Evolutionary conservation across 2,329 filamentous ascomycete species (phyloP).

Genomic region (Venturia asperata): DNA sequence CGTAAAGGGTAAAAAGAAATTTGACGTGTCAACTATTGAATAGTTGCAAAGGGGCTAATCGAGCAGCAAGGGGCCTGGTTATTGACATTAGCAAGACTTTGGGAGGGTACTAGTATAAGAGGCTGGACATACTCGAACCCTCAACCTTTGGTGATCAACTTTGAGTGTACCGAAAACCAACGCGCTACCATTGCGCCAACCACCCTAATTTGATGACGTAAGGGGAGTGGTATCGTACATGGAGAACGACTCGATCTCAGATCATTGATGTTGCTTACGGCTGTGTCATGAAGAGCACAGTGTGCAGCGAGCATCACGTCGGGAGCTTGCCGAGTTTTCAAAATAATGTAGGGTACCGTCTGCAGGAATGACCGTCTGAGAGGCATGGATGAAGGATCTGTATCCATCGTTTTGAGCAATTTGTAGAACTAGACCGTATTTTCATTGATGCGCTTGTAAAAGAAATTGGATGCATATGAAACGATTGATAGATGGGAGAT

Average conservation of each 20-base stretch:
- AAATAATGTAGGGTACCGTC: too few species aligned
- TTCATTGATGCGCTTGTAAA: neutral
- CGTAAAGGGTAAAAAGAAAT: neutral
- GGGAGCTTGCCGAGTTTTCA: too few species aligned
- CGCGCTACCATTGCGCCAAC: conserved; percentile 16
- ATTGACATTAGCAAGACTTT: neutral
- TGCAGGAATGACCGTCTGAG: too few species aligned
- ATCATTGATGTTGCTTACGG: too few species aligned
- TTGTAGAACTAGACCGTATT: neutral
- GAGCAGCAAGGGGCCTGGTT: conserved; percentile 7
- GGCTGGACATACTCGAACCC: conserved; percentile 2
- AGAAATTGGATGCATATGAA: neutral
- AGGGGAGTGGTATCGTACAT: too few species aligned
- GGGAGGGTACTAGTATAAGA: too few species aligned
- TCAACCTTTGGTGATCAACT: conserved; percentile 15
- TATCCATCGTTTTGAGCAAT: neutral
- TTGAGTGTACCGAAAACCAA: neutral
- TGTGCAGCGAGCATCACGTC: too few species aligned
- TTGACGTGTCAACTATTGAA: neutral
- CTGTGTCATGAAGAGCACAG: too few species aligned
- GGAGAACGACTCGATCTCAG: too few species aligned
- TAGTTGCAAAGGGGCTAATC: neutral
- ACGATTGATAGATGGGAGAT: neutral
- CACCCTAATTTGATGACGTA: neutral
- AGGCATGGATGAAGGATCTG: too few species aligned